Evolutionary conservation across 768 basidiomycete genomes (phyloP), one percentile per base, ranked within the genome.

Genomic region (Podaxis mareebaensis): DNA sequence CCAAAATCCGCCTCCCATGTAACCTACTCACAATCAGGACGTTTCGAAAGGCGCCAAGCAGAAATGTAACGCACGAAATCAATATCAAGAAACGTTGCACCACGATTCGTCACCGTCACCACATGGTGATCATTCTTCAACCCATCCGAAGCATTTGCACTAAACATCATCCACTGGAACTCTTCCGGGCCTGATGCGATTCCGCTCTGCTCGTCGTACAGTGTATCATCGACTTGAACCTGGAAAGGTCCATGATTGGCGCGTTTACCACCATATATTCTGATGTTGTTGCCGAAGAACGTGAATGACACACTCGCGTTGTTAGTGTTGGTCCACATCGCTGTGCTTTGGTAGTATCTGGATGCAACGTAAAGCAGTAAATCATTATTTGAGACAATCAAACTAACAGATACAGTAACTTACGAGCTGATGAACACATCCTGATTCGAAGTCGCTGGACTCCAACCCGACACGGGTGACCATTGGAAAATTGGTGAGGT

Each of bases 201-300:
- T 11, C 81, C 82, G 60, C 74, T 74, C 20, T 64, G 57, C 28
- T 64, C 53, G 13, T 72, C 60, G 51, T 70, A 78, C 33, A 61
- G 64, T 10, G 53, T 66, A 30, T 72, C 61, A 69, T 86, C 83
- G 1, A 85, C 68, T 33, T 71, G 69, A 46, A 85, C 75, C 36
- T 73, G 72, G 66, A 77, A 86, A 11, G 58, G 66, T 0, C 85
- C 83, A 66, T 84, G 81, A 58, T 83, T 82, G 5, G 60, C 44
- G 24, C 83, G 76, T 58, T 81, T 81, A 2, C 83, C 78, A 7
- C 85, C 85, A 61, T 77, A 85, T 10, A 86, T 68, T 72, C 78
- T 77, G 20, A 86, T 68, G 4, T 74, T 77, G 11, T 78, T 83
- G 15, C 85, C 85, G 48, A 81, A 81, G 74, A 85, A 85, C 26